These are phyloP conservation scores for Corrigiola litoralis DNA, from an alignment of 179 eudicot genomes.

Conservation along the genomic window DNA sequence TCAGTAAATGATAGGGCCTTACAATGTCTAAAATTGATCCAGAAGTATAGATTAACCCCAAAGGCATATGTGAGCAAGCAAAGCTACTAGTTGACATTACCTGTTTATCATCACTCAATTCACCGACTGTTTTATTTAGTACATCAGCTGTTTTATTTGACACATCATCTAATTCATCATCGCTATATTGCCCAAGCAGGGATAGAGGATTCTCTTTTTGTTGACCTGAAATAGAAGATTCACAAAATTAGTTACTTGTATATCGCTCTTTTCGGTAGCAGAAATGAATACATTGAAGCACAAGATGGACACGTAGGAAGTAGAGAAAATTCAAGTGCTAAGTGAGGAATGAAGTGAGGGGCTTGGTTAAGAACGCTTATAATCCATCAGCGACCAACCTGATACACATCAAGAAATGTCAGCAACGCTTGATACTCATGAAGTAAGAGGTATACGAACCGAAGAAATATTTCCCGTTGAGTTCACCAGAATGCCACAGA, in stretches of 20 bases:
- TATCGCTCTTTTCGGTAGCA: conserved; percentile 5
- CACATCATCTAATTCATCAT: conserved; percentile 76
- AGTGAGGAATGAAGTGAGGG: conserved; percentile 20
- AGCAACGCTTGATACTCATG: conserved; percentile 52
- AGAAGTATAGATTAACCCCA: no score
- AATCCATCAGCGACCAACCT: conserved; percentile 47
- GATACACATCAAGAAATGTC: conserved; percentile 48
- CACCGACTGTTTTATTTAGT: no score
- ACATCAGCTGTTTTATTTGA: conserved; percentile 43
- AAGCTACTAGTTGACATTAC: conserved; percentile 42
- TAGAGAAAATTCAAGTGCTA: conserved; percentile 7
- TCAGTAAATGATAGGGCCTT: no score
- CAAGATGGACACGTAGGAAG: neutral
- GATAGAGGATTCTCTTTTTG: conserved; percentile 68
- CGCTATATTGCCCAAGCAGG: conserved; percentile 93
- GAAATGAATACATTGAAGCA: neutral
- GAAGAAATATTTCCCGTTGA: conserved; percentile 46
- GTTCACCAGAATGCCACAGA: conserved; percentile 57
- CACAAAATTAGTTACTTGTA: conserved; percentile 18
- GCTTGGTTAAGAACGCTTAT: conserved; percentile 27
- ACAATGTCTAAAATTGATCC: no score
- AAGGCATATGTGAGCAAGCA: no score
- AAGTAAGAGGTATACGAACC: conserved; percentile 98
- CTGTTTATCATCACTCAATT: conserved; percentile 39
- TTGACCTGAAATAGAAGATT: conserved; percentile 56